Evolutionary conservation across 2,329 filamentous ascomycete genomes (phyloP).

Genomic region (Alternaria longipes): DNA sequence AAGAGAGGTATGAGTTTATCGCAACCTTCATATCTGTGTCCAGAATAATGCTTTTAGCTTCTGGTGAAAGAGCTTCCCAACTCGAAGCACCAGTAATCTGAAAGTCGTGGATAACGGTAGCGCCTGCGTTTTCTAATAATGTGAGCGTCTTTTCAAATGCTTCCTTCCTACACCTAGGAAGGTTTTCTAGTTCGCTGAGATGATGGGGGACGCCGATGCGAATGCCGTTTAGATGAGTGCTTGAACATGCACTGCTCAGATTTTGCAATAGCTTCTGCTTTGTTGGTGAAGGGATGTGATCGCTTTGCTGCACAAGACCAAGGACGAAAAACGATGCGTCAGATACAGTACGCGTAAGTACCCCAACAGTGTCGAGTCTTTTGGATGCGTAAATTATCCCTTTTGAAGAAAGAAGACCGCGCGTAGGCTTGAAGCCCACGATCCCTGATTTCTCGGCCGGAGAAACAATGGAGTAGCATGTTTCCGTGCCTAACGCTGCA

Average conservation of each 20-base stretch:
- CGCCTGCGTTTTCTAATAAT: constrained; percentile 15
- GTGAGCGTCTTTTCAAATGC: constrained; percentile 13
- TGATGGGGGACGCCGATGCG: constrained; percentile 17
- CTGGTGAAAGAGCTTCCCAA: constrained; percentile 52
- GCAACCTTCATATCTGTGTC: constrained; percentile 66
- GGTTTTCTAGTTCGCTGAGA: not conserved
- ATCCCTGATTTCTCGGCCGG: constrained; percentile 29
- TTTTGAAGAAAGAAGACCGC: constrained; percentile 64
- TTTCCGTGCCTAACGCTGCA: constrained; percentile 66
- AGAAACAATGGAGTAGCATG: constrained; percentile 24
- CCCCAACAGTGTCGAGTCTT: constrained; percentile 61
- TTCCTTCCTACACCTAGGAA: constrained; percentile 3
- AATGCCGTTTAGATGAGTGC: constrained; percentile 7
- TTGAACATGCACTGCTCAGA: constrained; percentile 15
- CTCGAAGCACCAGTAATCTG: constrained; percentile 50
- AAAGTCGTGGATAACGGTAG: constrained; percentile 28
- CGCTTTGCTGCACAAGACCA: constrained; percentile 24
- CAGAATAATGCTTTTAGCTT: constrained; percentile 52
- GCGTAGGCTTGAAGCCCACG: constrained; percentile 33
- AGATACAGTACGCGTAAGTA: constrained; percentile 62
- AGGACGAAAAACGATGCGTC: constrained; percentile 61
- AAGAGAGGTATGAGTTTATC: constrained; percentile 63
- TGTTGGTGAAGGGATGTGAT: not conserved
- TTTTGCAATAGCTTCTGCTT: constrained; percentile 1
- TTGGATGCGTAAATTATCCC: constrained; percentile 68